Evolutionary conservation across 768 basidiomycete species (phyloP).

Genomic region (Infundibulicybe gibba): DNA sequence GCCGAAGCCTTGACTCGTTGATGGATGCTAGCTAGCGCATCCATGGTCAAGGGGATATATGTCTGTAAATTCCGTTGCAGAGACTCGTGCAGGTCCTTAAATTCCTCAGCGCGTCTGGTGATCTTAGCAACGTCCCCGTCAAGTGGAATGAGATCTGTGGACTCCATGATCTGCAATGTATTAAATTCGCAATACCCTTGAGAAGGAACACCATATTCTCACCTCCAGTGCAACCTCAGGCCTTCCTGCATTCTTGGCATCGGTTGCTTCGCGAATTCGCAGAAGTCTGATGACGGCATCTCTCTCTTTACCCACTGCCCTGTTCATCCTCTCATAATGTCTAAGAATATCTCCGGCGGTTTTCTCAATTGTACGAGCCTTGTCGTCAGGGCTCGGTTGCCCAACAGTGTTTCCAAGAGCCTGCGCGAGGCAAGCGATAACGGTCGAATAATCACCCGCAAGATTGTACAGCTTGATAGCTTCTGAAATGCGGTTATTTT

Average conservation of each 20-base stretch:
- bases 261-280: slow-evolving; percentile 77
- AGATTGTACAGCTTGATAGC: slow-evolving; percentile 96
- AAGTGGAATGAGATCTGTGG: slow-evolving; percentile 83
- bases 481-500: slow-evolving; percentile 82
- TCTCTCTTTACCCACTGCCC: slow-evolving; percentile 66
- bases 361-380: slow-evolving; percentile 63
- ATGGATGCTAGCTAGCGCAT: slow-evolving; percentile 80
- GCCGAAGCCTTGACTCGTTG: slow-evolving; percentile 69
- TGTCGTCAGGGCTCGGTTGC: slow-evolving; percentile 58
- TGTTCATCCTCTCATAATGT: slow-evolving; percentile 76
- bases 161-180: slow-evolving; percentile 70
- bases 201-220: slow-evolving; percentile 17
- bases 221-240: slow-evolving; percentile 84
- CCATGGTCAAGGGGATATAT: slow-evolving; percentile 90
- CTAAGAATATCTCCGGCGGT: slow-evolving; percentile 77
- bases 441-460: slow-evolving; percentile 86
- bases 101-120: slow-evolving; percentile 83
- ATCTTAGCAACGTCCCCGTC: slow-evolving; percentile 83
- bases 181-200: not conserved
- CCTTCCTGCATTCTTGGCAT: slow-evolving; percentile 66
- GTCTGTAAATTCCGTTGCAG: slow-evolving; percentile 87
- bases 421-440: slow-evolving; percentile 82
- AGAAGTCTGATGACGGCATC: slow-evolving; percentile 75
- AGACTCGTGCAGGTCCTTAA: slow-evolving; percentile 82
- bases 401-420: slow-evolving; percentile 83